These are phyloP conservation scores for Pseudocercospora vitis DNA, from an alignment of 2,329 filamentous ascomycete species.

Conservation along the genomic window DNA sequence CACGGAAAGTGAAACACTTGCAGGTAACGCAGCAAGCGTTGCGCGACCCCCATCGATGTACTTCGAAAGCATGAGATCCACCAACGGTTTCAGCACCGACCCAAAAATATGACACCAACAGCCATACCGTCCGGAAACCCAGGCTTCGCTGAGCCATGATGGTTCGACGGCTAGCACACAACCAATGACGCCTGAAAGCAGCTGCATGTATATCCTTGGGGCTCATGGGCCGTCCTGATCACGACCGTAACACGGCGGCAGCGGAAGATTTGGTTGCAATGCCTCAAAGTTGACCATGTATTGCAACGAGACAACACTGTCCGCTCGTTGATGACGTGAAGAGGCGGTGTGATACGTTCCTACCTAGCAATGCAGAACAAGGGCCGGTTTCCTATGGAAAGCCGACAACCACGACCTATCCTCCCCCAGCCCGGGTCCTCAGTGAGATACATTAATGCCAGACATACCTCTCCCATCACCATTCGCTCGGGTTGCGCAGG, in stretches of 20 bases:
- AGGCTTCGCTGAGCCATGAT: too few relatives aligned
- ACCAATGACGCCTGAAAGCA: not conserved
- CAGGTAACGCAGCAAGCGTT: slow-evolving; percentile 8
- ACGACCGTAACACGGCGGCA: too few relatives aligned
- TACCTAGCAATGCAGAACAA: not conserved
- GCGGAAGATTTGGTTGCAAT: not conserved
- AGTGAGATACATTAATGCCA: too few relatives aligned
- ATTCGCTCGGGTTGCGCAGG: too few relatives aligned
- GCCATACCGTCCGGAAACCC: not conserved
- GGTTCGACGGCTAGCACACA: not conserved
- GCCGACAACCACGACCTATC: not conserved
- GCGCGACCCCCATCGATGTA: slow-evolving; percentile 4
- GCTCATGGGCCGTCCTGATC: not conserved
- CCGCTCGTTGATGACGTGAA: not conserved
- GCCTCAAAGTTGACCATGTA: too few relatives aligned
- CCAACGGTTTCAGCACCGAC: not conserved
- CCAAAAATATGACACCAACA: slow-evolving; percentile 1
- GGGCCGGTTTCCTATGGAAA: not conserved
- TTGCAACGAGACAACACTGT: too few relatives aligned
- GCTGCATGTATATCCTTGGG: not conserved
- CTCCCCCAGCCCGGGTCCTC: not conserved
- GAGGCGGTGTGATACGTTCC: not conserved
- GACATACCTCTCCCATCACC: too few relatives aligned
- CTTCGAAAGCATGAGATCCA: slow-evolving; percentile 1
- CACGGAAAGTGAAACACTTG: slow-evolving; percentile 7